Conservation (phyloP, 1,284 basidiomycete species). For the Papiliotrema nemorosa region DNA sequence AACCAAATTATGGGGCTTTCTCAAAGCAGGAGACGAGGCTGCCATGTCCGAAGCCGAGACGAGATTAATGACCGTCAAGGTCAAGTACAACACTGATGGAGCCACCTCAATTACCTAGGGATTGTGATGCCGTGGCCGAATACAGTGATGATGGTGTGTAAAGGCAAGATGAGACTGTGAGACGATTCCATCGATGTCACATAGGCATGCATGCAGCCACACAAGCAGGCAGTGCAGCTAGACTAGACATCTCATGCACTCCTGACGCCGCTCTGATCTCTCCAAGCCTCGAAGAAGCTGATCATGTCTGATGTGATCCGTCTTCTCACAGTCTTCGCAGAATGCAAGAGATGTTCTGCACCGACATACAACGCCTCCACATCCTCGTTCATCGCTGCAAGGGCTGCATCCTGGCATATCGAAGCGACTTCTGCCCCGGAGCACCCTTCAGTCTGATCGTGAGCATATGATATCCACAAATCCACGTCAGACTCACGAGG, state of each 20-base stretch:
- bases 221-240: too few relatives aligned
- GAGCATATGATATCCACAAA: background rate
- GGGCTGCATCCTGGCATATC: slow-evolving; percentile 93
- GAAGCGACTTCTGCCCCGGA: slow-evolving; percentile 92
- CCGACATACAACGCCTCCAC: slow-evolving; percentile 73
- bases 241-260: slow-evolving; percentile 27
- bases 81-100: too few relatives aligned
- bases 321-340: slow-evolving; percentile 67
- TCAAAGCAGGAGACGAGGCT: too few relatives aligned
- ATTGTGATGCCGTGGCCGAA: too few relatives aligned
- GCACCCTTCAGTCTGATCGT: slow-evolving; percentile 77
- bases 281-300: slow-evolving; percentile 62
- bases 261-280: slow-evolving; percentile 49
- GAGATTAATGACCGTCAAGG: too few relatives aligned
- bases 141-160: too few relatives aligned
- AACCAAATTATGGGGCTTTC: too few relatives aligned
- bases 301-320: slow-evolving; percentile 85
- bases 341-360: slow-evolving; percentile 68
- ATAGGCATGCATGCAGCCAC: too few relatives aligned
- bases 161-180: too few relatives aligned
- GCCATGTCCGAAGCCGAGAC: too few relatives aligned
- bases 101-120: too few relatives aligned
- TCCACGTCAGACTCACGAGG: slow-evolving; percentile 57
- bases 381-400: slow-evolving; percentile 82
- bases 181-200: too few relatives aligned